Base-by-base conservation (phyloP, 768 basidiomycete species). In the Lactarius pseudohatsudake region DNA sequence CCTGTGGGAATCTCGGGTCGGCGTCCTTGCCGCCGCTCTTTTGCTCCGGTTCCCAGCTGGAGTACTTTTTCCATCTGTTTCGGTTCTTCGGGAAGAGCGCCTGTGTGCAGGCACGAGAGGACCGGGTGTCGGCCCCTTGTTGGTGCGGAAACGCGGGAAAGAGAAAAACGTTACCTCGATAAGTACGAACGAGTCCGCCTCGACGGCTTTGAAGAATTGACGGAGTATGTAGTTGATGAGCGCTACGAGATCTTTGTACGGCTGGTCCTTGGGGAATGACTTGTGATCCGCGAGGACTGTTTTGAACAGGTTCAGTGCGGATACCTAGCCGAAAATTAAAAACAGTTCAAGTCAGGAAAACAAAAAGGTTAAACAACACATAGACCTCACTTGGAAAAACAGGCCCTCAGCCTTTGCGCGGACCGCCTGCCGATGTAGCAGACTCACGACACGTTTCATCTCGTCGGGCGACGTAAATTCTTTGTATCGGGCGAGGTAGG, bases 171-270 rank as follows among this genome's bases (percentile, higher is more conserved):
- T 71, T 72, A 95, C 95, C 83, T 98, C 94, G 67, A 98, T 83
- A 66, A 93, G 84, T 57, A 98, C 81, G 79, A 98, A 91, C 0
- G 92, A 82, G 68, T 97, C 90, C 69, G 92, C 87, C 61, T 85
- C 84, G 57, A 94, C 82, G 8, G 88, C 85, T 76, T 97, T 98
- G 86, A 99, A 98, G 82, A 98, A 98, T 74, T 90, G 88, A 30
- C 92, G 86, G 65, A 98, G 82, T 67, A 98, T 82, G 77, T 84
- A 99, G 72, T 87, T 91, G 79, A 98, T 87, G 41, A 98, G 78
- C 62, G 84, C 83, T 62, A 92, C 75, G 57, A 98, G 86, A 77
- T 98, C 97, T 72, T 90, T 90, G 79, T 85, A 82, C 1, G 92
- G 81, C 68, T 87, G 87, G 58, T 91, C 89, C 61, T 85, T 86